Percentiles rank a stretch among this genome's conserved stretches.
These are phyloP conservation scores for Saccharomycopsis babjevae DNA, from an alignment of 805 yeast species.

Conservation along the genomic window DNA sequence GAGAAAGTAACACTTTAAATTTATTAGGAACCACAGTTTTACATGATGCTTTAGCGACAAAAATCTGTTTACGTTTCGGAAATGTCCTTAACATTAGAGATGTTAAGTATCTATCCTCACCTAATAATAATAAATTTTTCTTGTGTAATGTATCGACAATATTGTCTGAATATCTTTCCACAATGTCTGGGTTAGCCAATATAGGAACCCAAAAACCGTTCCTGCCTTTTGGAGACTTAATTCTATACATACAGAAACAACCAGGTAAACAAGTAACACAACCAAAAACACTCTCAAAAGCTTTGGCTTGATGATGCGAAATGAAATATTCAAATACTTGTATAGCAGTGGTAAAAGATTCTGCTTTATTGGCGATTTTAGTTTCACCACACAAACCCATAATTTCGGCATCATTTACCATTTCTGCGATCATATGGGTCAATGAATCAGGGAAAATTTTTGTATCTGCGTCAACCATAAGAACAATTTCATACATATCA, in stretches of 20 bases:
- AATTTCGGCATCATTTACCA: conserved; percentile 75
- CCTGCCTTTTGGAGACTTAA: conserved; percentile 76
- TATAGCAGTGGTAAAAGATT: conserved; percentile 84
- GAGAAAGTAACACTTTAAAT: conserved; percentile 72
- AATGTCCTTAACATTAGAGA: conserved; percentile 81
- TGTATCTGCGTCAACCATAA: conserved; percentile 96
- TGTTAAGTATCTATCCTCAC: conserved; percentile 82
- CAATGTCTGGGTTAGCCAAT: conserved; percentile 85
- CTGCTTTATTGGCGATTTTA: conserved; percentile 71
- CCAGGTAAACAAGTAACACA: conserved; percentile 95
- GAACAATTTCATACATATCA: conserved; percentile 65
- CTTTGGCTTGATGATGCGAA: conserved; percentile 90
- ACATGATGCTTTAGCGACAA: conserved; percentile 86
- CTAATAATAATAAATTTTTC: conserved; percentile 74
- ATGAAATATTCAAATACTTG: conserved; percentile 91
- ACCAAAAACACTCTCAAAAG: conserved; percentile 91
- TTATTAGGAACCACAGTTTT: conserved; percentile 83
- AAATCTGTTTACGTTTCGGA: conserved; percentile 80
- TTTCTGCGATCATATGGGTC: conserved; percentile 83
- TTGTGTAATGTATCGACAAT: conserved; percentile 75
- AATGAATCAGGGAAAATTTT: conserved; percentile 77
- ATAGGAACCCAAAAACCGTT: conserved; percentile 89
- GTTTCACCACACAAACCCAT: conserved; percentile 97
- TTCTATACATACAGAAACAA: conserved; percentile 86
- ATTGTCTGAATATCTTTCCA: conserved; percentile 82